Evolutionary conservation across 768 basidiomycete species (phyloP).

Genomic region (Exsudoporus frostii): DNA sequence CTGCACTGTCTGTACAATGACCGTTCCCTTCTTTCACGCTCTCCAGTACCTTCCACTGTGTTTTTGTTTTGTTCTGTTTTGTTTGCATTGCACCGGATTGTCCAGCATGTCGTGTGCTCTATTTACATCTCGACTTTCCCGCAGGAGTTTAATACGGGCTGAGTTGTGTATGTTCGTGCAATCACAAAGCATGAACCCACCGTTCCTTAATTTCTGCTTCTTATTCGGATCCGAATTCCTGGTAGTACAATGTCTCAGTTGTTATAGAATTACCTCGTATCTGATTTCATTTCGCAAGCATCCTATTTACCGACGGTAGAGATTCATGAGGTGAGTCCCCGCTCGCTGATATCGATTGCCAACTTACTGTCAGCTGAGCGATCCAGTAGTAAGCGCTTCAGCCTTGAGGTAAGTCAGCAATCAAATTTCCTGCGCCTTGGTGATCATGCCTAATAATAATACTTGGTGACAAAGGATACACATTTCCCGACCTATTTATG

Average conservation of each 20-base stretch:
- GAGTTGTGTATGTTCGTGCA: slow-evolving; percentile 10
- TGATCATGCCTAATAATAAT: slow-evolving; percentile 2
- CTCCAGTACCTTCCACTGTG: neutral
- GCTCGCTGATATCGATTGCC: neutral
- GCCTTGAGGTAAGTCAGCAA: slow-evolving; percentile 14
- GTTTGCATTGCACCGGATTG: slow-evolving; percentile 14
- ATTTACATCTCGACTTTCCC: slow-evolving; percentile 15
- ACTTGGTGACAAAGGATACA: neutral
- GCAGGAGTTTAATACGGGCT: slow-evolving; percentile 18
- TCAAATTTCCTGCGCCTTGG: neutral
- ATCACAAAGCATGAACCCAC: slow-evolving; percentile 11
- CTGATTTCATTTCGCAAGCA: neutral
- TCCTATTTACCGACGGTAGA: neutral
- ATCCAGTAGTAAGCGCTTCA: neutral
- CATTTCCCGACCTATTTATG: neutral
- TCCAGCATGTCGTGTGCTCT: slow-evolving; percentile 13
- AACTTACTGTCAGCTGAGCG: neutral
- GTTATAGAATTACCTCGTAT: neutral
- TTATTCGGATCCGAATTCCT: slow-evolving; percentile 3
- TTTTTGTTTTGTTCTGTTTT: neutral
- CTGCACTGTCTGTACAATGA: slow-evolving; percentile 25
- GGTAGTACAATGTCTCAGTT: slow-evolving; percentile 7
- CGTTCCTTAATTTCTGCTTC: slow-evolving; percentile 12
- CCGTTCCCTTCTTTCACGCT: neutral
- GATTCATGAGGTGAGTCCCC: slow-evolving; percentile 14